Evolutionary conservation across 305 asterid species (phyloP).

Genomic region (Solanum hybrid): DNA sequence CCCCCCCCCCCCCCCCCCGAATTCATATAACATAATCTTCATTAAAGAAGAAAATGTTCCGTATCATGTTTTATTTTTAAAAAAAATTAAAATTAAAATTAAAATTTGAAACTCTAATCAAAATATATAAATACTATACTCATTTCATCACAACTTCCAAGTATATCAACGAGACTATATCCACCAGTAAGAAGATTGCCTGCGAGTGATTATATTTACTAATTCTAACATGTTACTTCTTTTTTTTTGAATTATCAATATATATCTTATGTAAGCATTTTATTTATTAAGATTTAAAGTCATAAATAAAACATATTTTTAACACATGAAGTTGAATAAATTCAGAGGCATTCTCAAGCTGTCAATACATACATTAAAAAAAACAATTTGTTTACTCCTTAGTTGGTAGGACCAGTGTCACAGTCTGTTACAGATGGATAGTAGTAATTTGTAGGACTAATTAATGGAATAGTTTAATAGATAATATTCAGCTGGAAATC

Average conservation of each 20-base stretch:
- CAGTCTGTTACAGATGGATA: slow-evolving; percentile 9
- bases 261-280: background rate
- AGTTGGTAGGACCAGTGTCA: background rate
- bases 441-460: slow-evolving; percentile 3
- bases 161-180: background rate
- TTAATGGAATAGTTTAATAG: background rate
- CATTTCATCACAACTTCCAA: background rate
- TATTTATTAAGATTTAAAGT: background rate
- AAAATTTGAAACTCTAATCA: background rate
- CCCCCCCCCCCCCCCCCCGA: no score
- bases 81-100: no score
- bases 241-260: background rate
- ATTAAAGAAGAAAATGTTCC: background rate
- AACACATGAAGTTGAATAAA: background rate
- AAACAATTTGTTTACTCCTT: background rate
- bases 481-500: background rate
- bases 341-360: background rate
- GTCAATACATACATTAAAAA: background rate
- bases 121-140: background rate
- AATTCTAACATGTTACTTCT: background rate
- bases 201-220: background rate
- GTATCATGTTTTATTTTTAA: background rate
- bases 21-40: background rate
- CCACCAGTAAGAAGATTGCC: background rate
- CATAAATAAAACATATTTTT: background rate